phyloP scores from a whole-genome alignment of 2,329 filamentous ascomycete genomes.

The Trichoderma breve region DNA sequence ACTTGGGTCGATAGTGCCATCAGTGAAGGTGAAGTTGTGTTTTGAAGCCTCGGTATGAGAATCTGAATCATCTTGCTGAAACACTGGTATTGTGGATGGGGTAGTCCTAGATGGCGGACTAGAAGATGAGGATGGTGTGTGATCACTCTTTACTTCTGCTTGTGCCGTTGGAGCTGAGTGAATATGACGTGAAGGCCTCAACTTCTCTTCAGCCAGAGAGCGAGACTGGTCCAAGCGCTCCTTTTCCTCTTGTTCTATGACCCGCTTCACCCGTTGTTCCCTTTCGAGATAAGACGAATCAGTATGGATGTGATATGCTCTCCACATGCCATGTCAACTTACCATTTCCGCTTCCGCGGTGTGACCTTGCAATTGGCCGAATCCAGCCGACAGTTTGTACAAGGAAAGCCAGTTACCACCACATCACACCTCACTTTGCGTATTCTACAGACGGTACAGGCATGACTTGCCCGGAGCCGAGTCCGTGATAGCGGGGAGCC shows the following conservation, averaged over 20 bases:
- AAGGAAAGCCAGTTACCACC: conserved; percentile 17
- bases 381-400: conserved; percentile 23
- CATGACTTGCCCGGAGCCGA: conserved; percentile 12
- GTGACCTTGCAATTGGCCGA: conserved; percentile 16
- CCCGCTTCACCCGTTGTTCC: conserved; percentile 14
- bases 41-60: background rate
- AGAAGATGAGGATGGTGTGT: background rate
- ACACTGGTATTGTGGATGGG: background rate
- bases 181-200: background rate
- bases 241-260: conserved; percentile 7
- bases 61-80: background rate
- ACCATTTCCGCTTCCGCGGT: conserved; percentile 13
- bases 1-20: background rate
- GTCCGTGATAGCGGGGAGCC: conserved; percentile 1
- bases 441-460: conserved; percentile 4
- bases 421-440: conserved; percentile 25
- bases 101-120: background rate
- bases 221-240: background rate
- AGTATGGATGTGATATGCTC: background rate
- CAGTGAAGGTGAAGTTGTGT: background rate
- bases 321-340: background rate
- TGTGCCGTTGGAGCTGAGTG: background rate
- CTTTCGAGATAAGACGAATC: background rate
- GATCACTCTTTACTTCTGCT: background rate
- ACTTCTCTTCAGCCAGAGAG: background rate